Conservation (phyloP, 371 early-diverging fungal species). For the Enterospora canceri region DNA sequence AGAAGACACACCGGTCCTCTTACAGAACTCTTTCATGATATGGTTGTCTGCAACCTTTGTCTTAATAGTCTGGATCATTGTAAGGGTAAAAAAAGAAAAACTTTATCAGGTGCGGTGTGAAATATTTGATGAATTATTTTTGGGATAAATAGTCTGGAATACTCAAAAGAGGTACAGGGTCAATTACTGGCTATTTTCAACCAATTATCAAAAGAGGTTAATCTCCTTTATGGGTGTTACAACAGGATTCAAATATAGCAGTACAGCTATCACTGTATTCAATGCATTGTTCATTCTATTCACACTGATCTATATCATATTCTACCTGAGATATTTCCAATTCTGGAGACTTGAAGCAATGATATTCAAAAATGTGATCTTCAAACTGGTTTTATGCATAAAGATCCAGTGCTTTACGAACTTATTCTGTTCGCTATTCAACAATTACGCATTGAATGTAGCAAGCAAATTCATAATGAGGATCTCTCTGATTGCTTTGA, state of each 20-base stretch:
- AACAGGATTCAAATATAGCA: neutral
- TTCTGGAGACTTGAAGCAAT: neutral
- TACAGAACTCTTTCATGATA: no score
- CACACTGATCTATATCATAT: neutral
- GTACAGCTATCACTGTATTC: neutral
- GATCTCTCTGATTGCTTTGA: neutral
- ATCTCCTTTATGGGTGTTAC: neutral
- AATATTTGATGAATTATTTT: no score
- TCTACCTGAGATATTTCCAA: neutral
- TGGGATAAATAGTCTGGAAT: no score
- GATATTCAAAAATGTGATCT: neutral
- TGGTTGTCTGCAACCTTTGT: no score
- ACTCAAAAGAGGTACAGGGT: no score
- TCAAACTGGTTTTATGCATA: neutral
- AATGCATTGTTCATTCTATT: neutral
- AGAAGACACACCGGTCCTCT: neutral
- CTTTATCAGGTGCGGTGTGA: no score
- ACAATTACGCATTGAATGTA: neutral
- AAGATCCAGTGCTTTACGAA: neutral
- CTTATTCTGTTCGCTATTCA: neutral
- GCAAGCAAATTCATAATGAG: neutral
- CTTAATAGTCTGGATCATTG: no score
- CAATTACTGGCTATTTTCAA: no score
- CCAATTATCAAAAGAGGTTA: no score
- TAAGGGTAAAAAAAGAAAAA: no score